phyloP scores from a whole-genome alignment of 768 basidiomycete genomes.

The Lactarius tabidus region DNA sequence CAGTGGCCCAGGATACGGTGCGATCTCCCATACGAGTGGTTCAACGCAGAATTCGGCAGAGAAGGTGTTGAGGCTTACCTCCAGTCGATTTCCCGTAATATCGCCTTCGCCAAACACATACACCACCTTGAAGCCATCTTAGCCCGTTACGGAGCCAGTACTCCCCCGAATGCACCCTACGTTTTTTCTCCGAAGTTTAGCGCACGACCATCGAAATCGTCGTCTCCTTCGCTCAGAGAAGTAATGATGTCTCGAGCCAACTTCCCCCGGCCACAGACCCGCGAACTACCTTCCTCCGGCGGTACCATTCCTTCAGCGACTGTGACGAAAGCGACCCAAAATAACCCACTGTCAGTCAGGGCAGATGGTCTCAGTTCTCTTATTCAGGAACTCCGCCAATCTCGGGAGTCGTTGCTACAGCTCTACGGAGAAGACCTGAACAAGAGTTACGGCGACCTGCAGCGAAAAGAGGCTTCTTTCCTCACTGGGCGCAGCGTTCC shows the following conservation, averaged over 20 bases:
- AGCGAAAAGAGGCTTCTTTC: not conserved
- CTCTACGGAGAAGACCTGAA: constrained; percentile 9
- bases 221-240: not conserved
- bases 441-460: not conserved
- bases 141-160: not conserved
- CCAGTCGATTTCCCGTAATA: not conserved
- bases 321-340: not conserved
- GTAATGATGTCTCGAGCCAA: not conserved
- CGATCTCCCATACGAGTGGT: not conserved
- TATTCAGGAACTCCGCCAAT: constrained; percentile 2
- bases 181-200: not conserved
- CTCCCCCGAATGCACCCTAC: not conserved
- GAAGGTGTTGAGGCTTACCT: not conserved
- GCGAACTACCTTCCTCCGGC: not conserved
- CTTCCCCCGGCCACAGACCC: not conserved
- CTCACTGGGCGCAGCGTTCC: not conserved
- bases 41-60: not conserved
- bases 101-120: not conserved
- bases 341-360: not conserved
- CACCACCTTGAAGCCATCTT: not conserved
- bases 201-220: not conserved
- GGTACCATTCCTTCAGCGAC: too few species aligned
- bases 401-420: not conserved
- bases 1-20: not conserved
- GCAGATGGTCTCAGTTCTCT: not conserved